phyloP scores from a whole-genome alignment of 2,329 filamentous ascomycete genomes.

The Alternaria rosae region DNA sequence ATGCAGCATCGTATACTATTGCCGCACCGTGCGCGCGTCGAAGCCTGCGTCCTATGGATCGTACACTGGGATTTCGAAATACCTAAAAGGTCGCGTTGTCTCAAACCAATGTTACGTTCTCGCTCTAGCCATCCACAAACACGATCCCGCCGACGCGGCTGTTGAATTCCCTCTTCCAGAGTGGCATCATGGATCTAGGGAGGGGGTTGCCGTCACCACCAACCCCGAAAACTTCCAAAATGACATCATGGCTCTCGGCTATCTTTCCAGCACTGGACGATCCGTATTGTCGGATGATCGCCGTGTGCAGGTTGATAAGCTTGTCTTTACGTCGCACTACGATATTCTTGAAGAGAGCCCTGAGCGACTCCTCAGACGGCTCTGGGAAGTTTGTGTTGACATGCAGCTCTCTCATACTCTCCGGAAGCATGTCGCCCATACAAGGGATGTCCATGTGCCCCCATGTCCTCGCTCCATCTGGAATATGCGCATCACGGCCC shows the following conservation, averaged over 20 bases:
- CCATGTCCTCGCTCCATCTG: constrained; percentile 34
- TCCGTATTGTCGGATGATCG: constrained; percentile 38
- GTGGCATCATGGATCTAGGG: constrained; percentile 39
- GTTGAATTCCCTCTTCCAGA: constrained; percentile 44
- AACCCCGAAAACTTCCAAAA: constrained; percentile 34
- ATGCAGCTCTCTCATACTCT: constrained; percentile 36
- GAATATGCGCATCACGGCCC: constrained; percentile 26
- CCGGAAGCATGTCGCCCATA: constrained; percentile 44
- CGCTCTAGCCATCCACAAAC: background rate
- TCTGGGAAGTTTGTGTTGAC: constrained; percentile 41
- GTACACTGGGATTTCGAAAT: too few relatives aligned
- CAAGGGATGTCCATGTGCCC: constrained; percentile 43
- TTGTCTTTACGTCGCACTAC: constrained; percentile 28
- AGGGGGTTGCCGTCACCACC: constrained; percentile 12
- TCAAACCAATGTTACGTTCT: background rate
- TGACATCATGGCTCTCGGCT: constrained; percentile 22
- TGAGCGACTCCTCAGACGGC: constrained; percentile 30
- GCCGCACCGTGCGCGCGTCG: background rate
- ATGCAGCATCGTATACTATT: background rate
- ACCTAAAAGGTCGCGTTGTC: background rate
- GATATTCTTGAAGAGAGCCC: constrained; percentile 42
- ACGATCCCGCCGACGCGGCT: constrained; percentile 32
- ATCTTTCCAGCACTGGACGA: constrained; percentile 24
- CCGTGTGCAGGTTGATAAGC: constrained; percentile 24
- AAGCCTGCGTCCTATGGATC: background rate